phyloP scores from a whole-genome alignment of 2,329 filamentous ascomycete species.

The Fusarium kyushuense region DNA sequence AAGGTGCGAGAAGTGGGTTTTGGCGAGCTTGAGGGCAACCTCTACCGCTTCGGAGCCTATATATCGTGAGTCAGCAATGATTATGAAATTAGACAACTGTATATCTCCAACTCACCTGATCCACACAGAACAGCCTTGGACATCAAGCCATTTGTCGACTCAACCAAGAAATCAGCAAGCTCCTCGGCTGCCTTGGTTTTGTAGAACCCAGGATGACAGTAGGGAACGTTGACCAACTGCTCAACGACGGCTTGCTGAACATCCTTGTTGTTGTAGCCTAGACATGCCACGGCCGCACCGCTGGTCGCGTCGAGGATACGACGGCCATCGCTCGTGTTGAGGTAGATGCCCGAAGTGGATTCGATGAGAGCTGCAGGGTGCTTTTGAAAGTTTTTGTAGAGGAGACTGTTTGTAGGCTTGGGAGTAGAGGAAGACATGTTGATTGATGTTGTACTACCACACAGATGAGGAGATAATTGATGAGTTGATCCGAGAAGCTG shows the following conservation, averaged over 20 bases:
- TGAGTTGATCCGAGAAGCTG: not conserved
- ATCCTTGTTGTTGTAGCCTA: conserved; percentile 41
- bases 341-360: conserved; percentile 35
- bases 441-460: not conserved
- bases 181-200: conserved; percentile 37
- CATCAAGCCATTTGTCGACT: conserved; percentile 38
- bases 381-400: conserved; percentile 45
- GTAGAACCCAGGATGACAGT: conserved; percentile 43
- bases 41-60: conserved; percentile 42
- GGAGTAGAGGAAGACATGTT: conserved; percentile 27
- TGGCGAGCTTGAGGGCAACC: conserved; percentile 41
- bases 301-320: conserved; percentile 44
- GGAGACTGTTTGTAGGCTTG: conserved; percentile 37
- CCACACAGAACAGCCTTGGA: conserved; percentile 41
- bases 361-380: conserved; percentile 40
- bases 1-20: conserved; percentile 35
- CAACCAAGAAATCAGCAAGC: conserved; percentile 38
- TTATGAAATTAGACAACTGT: accelerated
- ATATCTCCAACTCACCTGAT: conserved; percentile 21
- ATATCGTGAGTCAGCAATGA: accelerated
- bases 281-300: conserved; percentile 42
- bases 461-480: not conserved
- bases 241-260: conserved; percentile 41
- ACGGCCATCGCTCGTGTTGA: conserved; percentile 40
- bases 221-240: conserved; percentile 36